Evolutionary conservation across 192 early-diverging fungal genomes (phyloP), one percentile per base, ranked within the genome.

Genomic region (Dimargaris verticillata): DNA sequence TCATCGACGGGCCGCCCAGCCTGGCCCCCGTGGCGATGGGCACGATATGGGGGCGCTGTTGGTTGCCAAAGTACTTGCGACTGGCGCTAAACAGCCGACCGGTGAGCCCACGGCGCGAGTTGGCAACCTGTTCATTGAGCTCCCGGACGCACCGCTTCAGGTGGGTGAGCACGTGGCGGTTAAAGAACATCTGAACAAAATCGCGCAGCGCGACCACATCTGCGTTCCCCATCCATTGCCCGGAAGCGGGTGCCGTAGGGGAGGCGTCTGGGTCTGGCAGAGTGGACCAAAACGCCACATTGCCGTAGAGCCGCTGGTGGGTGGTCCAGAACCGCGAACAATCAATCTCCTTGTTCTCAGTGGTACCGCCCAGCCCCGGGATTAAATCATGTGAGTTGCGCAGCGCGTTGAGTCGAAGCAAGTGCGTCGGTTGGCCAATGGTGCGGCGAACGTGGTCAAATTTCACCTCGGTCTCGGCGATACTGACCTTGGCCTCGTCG

Each of bases 91-190:
- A 89, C 44, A 99, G 73, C 4, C 93, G 80, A 5, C 92, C 92
- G 1, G 92, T 88, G 29, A 99, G 67, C 2, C 93, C 93, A 60
- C 92, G 77, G 52, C 94, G 76, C 33, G 88, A 77, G 55, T 79
- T 82, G 18, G 88, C 92, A 0, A 95, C 88, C 74, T 95, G 87
- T 62, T 95, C 92, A 73, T 91, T 95, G 80, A 88, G 88, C 33
- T 82, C 75, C 28, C 86, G 85, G 53, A 95, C 81, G 57, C 80
- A 85, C 26, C 87, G 71, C 64, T 95, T 87, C 94, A 95, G 94
- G 64, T 81, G 83, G 7, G 89, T 92, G 12, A 95, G 63, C 29
- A 97, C 70, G 58, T 83, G 83, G 60, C 87, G 83, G 6, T 79
- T 73, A 29, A 90, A 72, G 64, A 94, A 72, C 44, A 78, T 67